phyloP scores from a whole-genome alignment of 352 stramenopile species.

The Phytophthora melonis region DNA sequence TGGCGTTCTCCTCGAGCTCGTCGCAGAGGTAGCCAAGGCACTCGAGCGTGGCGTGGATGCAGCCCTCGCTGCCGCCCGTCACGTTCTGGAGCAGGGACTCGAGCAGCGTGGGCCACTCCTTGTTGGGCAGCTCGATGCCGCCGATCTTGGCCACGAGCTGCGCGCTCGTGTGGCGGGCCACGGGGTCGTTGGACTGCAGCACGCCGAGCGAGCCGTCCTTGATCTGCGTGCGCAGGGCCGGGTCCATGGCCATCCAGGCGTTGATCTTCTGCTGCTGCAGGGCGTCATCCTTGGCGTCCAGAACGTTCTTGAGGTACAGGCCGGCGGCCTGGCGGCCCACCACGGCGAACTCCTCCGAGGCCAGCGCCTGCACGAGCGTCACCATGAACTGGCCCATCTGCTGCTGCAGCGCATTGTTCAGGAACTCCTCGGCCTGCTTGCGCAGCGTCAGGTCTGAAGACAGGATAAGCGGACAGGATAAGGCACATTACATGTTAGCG shows the following conservation, averaged over 20 bases:
- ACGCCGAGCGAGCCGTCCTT: conserved; percentile 78
- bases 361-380: conserved; percentile 82
- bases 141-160: conserved; percentile 95
- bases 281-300: conserved; percentile 86
- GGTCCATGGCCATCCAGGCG: conserved; percentile 82
- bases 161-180: conserved; percentile 87
- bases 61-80: conserved; percentile 79
- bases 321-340: conserved; percentile 80
- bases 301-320: conserved; percentile 90
- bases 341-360: conserved; percentile 79
- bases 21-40: conserved; percentile 89
- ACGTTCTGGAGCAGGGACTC: conserved; percentile 94
- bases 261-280: conserved; percentile 85
- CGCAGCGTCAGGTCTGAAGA: conserved; percentile 67
- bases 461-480: too few species aligned
- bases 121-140: conserved; percentile 93
- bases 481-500: too few species aligned
- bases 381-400: conserved; percentile 89
- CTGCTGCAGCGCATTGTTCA: conserved; percentile 82
- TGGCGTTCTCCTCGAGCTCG: conserved; percentile 74
- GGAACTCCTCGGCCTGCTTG: conserved; percentile 84
- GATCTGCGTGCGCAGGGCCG: conserved; percentile 73
- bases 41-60: conserved; percentile 93
- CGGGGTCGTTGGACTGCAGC: conserved; percentile 66
- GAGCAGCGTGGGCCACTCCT: conserved; percentile 96